Percentiles rank a stretch among this genome's conserved stretches.
Conservation (phyloP, 805 yeast genomes). For the Wickerhamomyces rabaulensis region DNA sequence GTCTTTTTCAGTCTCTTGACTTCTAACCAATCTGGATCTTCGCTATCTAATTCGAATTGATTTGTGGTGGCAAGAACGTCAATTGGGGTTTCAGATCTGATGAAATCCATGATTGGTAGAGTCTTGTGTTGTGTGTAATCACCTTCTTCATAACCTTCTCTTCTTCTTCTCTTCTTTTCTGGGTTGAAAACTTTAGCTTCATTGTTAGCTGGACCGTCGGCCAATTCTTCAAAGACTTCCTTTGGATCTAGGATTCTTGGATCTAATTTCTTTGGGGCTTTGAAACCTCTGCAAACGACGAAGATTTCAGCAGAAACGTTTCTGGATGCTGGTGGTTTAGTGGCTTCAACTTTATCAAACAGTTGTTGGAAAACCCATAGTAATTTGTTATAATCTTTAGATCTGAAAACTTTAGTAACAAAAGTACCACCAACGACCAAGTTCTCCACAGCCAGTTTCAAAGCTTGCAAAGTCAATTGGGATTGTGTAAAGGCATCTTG, state of each 20-base stretch:
- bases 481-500: constrained; percentile 99
- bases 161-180: constrained; percentile 79
- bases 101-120: constrained; percentile 73
- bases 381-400: constrained; percentile 96
- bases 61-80: constrained; percentile 71
- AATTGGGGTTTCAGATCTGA: constrained; percentile 78
- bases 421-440: constrained; percentile 89
- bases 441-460: constrained; percentile 91
- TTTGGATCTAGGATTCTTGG: constrained; percentile 88
- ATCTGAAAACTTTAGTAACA: constrained; percentile 94
- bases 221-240: constrained; percentile 90
- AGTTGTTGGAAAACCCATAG: constrained; percentile 97
- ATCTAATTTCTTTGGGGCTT: constrained; percentile 93
- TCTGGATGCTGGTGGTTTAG: constrained; percentile 98
- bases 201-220: constrained; percentile 66
- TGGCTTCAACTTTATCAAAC: constrained; percentile 95
- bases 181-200: constrained; percentile 95
- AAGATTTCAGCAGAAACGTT: constrained; percentile 98
- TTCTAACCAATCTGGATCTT: constrained; percentile 67
- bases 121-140: constrained; percentile 70
- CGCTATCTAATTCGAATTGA: constrained; percentile 52
- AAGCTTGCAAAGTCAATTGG: constrained; percentile 88
- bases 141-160: constrained; percentile 97
- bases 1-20: constrained; percentile 71
- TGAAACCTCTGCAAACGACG: constrained; percentile 93